Conservation (phyloP, 805 yeast species). For the Candida xiaguanensis region DNA sequence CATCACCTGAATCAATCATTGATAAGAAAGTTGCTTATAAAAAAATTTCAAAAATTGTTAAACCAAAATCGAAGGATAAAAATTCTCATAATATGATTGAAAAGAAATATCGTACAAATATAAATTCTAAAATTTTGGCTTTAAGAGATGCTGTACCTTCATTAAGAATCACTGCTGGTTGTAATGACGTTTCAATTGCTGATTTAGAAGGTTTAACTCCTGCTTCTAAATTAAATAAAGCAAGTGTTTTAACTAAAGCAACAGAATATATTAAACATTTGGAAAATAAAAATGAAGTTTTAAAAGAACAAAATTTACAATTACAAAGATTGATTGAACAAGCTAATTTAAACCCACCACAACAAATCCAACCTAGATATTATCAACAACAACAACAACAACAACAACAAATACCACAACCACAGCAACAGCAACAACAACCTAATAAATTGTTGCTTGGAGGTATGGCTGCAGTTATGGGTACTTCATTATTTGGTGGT, state of each 20-base stretch:
- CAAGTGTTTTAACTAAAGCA: slow-evolving; percentile 70
- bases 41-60: slow-evolving; percentile 24
- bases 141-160: slow-evolving; percentile 78
- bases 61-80: slow-evolving; percentile 53
- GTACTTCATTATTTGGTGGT: slow-evolving; percentile 56
- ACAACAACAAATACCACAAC: slow-evolving; percentile 2
- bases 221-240: slow-evolving; percentile 73
- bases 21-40: background rate
- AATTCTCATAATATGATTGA: slow-evolving; percentile 77
- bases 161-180: slow-evolving; percentile 56
- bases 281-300: slow-evolving; percentile 54
- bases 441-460: slow-evolving; percentile 53
- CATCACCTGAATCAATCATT: slow-evolving; percentile 16
- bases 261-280: slow-evolving; percentile 75
- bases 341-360: slow-evolving; percentile 22
- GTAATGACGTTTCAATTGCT: slow-evolving; percentile 37
- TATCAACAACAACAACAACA: slow-evolving; percentile 11
- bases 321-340: slow-evolving; percentile 34
- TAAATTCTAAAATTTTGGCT: slow-evolving; percentile 65
- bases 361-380: slow-evolving; percentile 12
- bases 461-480: slow-evolving; percentile 62
- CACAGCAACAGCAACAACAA: slow-evolving; percentile 12
- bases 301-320: slow-evolving; percentile 44
- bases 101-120: slow-evolving; percentile 74
- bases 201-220: slow-evolving; percentile 73